phyloP scores from a whole-genome alignment of 2,329 filamentous ascomycete species.

The Torrubiellomyces zombiae region DNA sequence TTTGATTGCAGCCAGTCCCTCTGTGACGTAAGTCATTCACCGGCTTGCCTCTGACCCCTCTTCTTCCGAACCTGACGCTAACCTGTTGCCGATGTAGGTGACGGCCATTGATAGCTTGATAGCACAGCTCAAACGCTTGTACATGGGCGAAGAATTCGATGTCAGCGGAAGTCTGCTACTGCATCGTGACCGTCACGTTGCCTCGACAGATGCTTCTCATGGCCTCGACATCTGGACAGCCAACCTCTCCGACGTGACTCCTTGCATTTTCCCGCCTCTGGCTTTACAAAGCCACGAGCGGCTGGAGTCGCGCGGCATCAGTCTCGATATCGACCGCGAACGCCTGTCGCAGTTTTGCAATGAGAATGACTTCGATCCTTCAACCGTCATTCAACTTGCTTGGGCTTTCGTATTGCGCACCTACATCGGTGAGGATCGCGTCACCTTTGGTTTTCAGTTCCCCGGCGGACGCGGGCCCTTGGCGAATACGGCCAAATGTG shows the following conservation, averaged over 20 bases:
- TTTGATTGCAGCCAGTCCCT: slow-evolving; percentile 33
- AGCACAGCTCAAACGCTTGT: slow-evolving; percentile 27
- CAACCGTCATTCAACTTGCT: slow-evolving; percentile 37
- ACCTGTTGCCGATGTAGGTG: no score
- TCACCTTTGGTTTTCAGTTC: slow-evolving; percentile 37
- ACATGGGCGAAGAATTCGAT: slow-evolving; percentile 18
- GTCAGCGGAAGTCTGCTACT: slow-evolving; percentile 8
- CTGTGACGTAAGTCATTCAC: slow-evolving; percentile 22
- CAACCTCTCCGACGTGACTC: slow-evolving; percentile 18
- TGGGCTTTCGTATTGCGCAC: slow-evolving; percentile 41
- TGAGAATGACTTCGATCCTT: slow-evolving; percentile 22
- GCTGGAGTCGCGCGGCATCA: slow-evolving; percentile 20
- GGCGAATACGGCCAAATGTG: slow-evolving; percentile 22
- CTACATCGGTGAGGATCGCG: slow-evolving; percentile 33
- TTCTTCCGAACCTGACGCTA: no score
- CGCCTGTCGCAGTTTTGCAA: slow-evolving; percentile 26
- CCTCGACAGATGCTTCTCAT: slow-evolving; percentile 11
- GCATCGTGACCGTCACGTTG: slow-evolving; percentile 12
- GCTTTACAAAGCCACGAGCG: slow-evolving; percentile 8
- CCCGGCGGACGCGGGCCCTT: slow-evolving; percentile 26
- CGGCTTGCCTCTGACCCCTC: no score
- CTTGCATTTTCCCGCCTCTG: slow-evolving; percentile 30
- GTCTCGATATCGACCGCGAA: slow-evolving; percentile 22
- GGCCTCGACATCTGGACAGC: slow-evolving; percentile 30
- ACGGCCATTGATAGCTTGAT: slow-evolving; percentile 28